These are phyloP conservation scores for Verticillium dahliae DNA, from an alignment of 2,329 filamentous ascomycete species.

Conservation along the genomic window DNA sequence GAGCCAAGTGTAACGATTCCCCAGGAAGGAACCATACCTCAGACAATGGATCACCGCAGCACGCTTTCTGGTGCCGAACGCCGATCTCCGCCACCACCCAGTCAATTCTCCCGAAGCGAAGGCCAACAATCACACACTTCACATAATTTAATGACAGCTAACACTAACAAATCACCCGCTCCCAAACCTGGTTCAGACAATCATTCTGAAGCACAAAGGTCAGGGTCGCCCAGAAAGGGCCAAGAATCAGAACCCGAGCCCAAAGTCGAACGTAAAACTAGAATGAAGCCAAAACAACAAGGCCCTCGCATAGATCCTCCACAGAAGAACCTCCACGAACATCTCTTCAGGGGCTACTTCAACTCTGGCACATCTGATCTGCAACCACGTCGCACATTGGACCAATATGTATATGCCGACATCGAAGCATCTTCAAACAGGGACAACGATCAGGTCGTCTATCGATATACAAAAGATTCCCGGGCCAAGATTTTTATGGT, in stretches of 20 bases:
- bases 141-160: too few relatives aligned
- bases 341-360: conserved; percentile 1
- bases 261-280: background rate
- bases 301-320: background rate
- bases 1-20: too few relatives aligned
- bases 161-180: background rate
- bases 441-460: conserved; percentile 8
- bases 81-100: too few relatives aligned
- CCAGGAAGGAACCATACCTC: too few relatives aligned
- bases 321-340: background rate
- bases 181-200: background rate
- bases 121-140: too few relatives aligned
- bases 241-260: background rate
- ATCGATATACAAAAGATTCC: conserved; percentile 4
- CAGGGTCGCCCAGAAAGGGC: background rate
- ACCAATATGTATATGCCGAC: conserved; percentile 6
- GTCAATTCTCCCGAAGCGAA: too few relatives aligned
- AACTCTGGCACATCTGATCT: background rate
- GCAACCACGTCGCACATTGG: conserved; percentile 8
- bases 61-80: too few relatives aligned
- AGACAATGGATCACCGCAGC: too few relatives aligned
- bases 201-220: background rate
- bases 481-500: conserved; percentile 8
- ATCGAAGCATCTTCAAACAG: conserved; percentile 2
- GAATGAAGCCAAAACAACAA: background rate